A percentile compares a stretch with the other conserved stretches of the same genome.
phyloP scores from a whole-genome alignment of 1,284 basidiomycete genomes.

The Cutaneotrichosporon cutaneum region DNA sequence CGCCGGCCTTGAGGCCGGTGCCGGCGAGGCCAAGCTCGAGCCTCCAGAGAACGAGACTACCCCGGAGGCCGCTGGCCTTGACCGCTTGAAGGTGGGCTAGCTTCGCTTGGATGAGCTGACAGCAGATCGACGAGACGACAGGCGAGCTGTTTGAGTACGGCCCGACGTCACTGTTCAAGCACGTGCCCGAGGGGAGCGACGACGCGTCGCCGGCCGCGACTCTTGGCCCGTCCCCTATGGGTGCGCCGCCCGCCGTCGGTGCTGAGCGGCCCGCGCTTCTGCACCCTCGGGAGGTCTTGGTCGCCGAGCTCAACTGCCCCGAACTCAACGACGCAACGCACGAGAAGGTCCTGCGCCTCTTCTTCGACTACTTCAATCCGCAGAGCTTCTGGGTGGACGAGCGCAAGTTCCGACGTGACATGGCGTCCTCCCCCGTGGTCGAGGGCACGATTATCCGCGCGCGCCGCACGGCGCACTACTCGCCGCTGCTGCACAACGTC shows the following conservation, averaged over 20 bases:
- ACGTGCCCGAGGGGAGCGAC: constrained; percentile 6
- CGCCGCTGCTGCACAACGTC: constrained; percentile 66
- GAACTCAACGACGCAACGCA: constrained; percentile 25
- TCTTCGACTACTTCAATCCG: constrained; percentile 34
- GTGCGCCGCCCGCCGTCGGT: background rate
- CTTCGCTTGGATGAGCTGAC: constrained; percentile 1
- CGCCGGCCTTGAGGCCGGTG: constrained; percentile 12
- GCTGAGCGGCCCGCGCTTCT: constrained; percentile 15
- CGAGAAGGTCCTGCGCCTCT: constrained; percentile 26
- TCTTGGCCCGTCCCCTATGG: constrained; percentile 3
- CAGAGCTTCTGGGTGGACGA: constrained; percentile 34
- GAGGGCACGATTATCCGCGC: constrained; percentile 21
- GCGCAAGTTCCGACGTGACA: constrained; percentile 24
- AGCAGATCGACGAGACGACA: constrained; percentile 24
- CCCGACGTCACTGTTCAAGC: constrained; percentile 25
- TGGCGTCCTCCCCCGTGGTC: constrained; percentile 9
- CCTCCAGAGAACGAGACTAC: constrained; percentile 7
- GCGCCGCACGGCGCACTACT: constrained; percentile 28
- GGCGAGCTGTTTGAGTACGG: constrained; percentile 25
- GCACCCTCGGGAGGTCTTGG: background rate
- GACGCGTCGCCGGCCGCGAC: constrained; percentile 5
- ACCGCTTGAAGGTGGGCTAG: constrained; percentile 21
- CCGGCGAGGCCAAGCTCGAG: constrained; percentile 12
- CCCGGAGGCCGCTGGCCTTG: constrained; percentile 7
- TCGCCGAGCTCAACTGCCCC: constrained; percentile 17